phyloP scores from a whole-genome alignment of 2,329 filamentous ascomycete genomes.

The Hymenoscyphus fraxineus region DNA sequence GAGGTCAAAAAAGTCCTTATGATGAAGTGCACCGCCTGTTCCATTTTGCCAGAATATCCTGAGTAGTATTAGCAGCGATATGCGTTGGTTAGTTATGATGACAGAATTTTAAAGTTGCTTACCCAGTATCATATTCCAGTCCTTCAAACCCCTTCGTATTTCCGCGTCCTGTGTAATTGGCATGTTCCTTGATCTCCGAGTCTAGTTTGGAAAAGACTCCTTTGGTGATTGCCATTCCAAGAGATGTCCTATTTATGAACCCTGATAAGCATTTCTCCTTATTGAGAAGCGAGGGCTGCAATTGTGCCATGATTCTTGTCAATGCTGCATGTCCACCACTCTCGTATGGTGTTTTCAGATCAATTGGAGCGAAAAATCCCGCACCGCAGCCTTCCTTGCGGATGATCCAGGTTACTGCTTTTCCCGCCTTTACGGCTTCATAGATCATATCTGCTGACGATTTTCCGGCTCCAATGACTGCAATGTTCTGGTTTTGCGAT shows the following conservation, averaged over 20 bases:
- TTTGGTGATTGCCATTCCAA: too few relatives aligned
- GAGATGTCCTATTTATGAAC: neutral
- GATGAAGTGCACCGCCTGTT: slow-evolving; percentile 10
- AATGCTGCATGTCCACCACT: neutral
- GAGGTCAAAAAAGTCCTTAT: slow-evolving; percentile 12
- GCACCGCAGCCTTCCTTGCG: neutral
- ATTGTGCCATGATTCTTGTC: neutral
- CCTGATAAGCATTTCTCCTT: neutral
- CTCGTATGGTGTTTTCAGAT: neutral
- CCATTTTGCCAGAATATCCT: slow-evolving; percentile 14
- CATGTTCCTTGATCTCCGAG: neutral
- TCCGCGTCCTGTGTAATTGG: neutral
- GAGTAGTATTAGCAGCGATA: neutral
- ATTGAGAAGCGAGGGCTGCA: neutral
- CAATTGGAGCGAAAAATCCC: slow-evolving; percentile 1
- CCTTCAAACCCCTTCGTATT: slow-evolving; percentile 9
- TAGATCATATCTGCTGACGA: slow-evolving; percentile 14
- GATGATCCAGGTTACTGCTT: slow-evolving; percentile 11
- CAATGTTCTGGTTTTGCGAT: neutral
- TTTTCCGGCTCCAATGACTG: slow-evolving; percentile 13
- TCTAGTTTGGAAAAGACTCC: neutral
- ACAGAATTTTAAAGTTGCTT: too few relatives aligned
- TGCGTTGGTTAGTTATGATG: too few relatives aligned
- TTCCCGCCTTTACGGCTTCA: slow-evolving; percentile 3
- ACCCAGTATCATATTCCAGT: slow-evolving; percentile 1